phyloP scores from a whole-genome alignment of 495 filamentous ascomycete species.

The Penicillium fimorum region DNA sequence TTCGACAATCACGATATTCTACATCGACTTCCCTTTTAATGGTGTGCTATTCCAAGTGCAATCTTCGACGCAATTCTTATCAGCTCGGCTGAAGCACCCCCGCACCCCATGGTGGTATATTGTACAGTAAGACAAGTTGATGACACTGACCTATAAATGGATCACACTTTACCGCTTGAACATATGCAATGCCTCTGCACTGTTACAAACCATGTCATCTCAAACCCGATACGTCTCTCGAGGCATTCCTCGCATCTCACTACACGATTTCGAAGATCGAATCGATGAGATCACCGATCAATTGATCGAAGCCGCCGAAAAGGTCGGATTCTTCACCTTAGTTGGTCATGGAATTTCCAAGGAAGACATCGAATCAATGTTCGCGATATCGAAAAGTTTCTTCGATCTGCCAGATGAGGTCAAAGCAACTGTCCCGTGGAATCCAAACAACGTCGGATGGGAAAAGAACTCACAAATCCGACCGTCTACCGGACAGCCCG shows the following conservation, averaged over 20 bases:
- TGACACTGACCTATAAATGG: not conserved
- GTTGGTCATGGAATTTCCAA: constrained; percentile 54
- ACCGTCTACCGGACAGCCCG: constrained; percentile 58
- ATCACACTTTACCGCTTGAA: not conserved
- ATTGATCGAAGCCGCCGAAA: constrained; percentile 57
- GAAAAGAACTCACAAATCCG: constrained; percentile 60
- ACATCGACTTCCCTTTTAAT: not conserved
- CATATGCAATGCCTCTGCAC: not conserved
- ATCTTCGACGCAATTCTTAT: not conserved
- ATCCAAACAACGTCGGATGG: constrained; percentile 60
- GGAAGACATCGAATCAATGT: constrained; percentile 53
- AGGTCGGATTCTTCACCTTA: constrained; percentile 62
- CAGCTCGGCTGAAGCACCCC: not conserved
- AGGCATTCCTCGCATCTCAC: constrained; percentile 57
- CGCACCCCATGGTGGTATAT: not conserved
- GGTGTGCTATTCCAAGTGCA: not conserved
- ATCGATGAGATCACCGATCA: constrained; percentile 54
- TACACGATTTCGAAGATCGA: constrained; percentile 52
- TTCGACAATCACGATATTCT: not conserved
- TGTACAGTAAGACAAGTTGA: not conserved
- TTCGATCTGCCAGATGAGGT: constrained; percentile 53
- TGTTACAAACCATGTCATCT: constrained; percentile 9
- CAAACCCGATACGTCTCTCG: constrained; percentile 47
- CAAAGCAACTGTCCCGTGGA: constrained; percentile 56
- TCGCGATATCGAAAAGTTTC: constrained; percentile 50